Percentiles rank a stretch among this genome's conserved stretches.
Evolutionary conservation across 441 rosid species (phyloP).

Genomic region (Pelargonium cotyledonis): DNA sequence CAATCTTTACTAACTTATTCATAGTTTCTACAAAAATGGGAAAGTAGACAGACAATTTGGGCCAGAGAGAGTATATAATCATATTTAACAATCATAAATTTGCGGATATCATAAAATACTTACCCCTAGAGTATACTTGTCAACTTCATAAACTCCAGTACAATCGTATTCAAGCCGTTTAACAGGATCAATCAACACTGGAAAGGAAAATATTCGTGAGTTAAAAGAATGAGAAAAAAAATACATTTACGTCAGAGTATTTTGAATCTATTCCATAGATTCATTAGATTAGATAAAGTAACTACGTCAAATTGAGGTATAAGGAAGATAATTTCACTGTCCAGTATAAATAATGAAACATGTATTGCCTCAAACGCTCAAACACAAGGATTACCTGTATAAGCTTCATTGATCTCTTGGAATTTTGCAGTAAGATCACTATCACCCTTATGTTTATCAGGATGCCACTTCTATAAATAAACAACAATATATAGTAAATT

Average conservation of each 20-base stretch:
- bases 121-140: slow-evolving; percentile 69
- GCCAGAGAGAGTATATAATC: not conserved
- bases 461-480: slow-evolving; percentile 62
- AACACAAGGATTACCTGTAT: slow-evolving; percentile 37
- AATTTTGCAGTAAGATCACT: slow-evolving; percentile 52
- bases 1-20: too few relatives aligned
- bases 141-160: slow-evolving; percentile 64
- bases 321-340: not conserved
- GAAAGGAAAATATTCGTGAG: slow-evolving; percentile 16
- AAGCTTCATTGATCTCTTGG: slow-evolving; percentile 79
- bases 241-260: not conserved
- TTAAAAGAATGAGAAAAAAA: slow-evolving; percentile 10
- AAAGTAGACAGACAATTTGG: too few relatives aligned
- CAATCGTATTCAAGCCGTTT: slow-evolving; percentile 66
- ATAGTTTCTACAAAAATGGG: too few relatives aligned
- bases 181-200: slow-evolving; percentile 68
- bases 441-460: slow-evolving; percentile 74
- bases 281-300: not conserved
- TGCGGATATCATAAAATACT: slow-evolving; percentile 23
- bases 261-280: not conserved
- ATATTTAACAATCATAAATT: not conserved
- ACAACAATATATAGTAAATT: slow-evolving; percentile 17
- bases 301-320: not conserved
- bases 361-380: not conserved
- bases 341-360: too few relatives aligned